Evolutionary conservation across 1,284 basidiomycete genomes (phyloP).

Genomic region (Xerocomus minutiporus): DNA sequence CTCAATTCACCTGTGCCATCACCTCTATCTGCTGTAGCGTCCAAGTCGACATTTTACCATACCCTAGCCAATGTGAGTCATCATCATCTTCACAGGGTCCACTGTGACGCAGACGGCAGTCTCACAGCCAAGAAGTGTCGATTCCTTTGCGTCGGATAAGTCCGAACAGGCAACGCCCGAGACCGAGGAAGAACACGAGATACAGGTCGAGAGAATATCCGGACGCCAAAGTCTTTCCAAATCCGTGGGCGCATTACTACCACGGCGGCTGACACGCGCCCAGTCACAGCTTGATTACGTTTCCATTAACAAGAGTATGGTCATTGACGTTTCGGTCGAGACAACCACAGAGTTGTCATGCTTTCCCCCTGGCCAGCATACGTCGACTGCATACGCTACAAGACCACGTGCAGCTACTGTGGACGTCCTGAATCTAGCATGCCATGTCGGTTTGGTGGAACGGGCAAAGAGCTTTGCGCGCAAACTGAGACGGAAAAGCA

Average conservation of each 20-base stretch:
- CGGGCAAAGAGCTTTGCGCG: conserved; percentile 48
- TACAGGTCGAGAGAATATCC: conserved; percentile 53
- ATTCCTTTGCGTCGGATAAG: conserved; percentile 47
- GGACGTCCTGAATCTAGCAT: conserved; percentile 27
- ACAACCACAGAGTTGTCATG: conserved; percentile 46
- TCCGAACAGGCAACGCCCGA: conserved; percentile 37
- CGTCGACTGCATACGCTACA: conserved; percentile 39
- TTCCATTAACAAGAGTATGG: conserved; percentile 32
- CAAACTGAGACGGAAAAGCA: conserved; percentile 47
- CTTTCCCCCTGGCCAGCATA: conserved; percentile 27
- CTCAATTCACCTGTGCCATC: conserved; percentile 29
- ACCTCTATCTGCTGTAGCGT: conserved; percentile 36
- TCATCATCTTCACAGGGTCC: conserved; percentile 4
- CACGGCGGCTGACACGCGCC: conserved; percentile 50
- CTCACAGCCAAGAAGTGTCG: conserved; percentile 43
- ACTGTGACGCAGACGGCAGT: conserved; percentile 11
- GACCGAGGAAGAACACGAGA: conserved; percentile 48
- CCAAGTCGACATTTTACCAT: conserved; percentile 48
- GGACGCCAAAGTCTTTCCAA: conserved; percentile 35
- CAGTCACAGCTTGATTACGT: conserved; percentile 43
- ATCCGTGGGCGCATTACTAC: conserved; percentile 44
- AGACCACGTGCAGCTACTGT: conserved; percentile 38
- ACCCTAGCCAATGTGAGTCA: conserved; percentile 42
- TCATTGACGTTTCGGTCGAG: conserved; percentile 58
- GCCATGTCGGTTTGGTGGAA: conserved; percentile 38